Evolutionary conservation across 106 monocot species (phyloP).

Genomic region (Dioscorea alata): DNA sequence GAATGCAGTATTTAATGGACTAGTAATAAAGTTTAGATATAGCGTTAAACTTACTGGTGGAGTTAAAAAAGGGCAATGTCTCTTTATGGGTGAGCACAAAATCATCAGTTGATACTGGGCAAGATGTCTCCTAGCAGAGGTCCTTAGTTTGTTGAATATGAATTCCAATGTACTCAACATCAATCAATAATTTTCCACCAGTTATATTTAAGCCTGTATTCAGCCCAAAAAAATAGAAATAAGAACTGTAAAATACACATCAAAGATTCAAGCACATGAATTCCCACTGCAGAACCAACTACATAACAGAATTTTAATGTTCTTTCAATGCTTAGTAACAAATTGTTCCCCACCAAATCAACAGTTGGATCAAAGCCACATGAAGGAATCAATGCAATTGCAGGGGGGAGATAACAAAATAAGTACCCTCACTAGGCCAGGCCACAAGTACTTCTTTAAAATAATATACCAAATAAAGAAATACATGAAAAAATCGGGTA

Average conservation of each 20-base stretch:
- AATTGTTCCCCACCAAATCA: background rate
- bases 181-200: conserved; percentile 44
- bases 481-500: no score
- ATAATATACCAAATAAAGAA: no score
- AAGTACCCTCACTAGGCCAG: no score
- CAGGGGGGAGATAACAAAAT: background rate
- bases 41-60: conserved; percentile 37
- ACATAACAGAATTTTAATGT: background rate
- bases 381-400: background rate
- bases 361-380: background rate
- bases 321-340: background rate
- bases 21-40: background rate
- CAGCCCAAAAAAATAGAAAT: conserved; percentile 1
- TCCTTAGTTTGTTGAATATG: conserved; percentile 48
- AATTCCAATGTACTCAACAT: conserved; percentile 43
- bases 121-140: conserved; percentile 49
- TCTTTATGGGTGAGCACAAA: conserved; percentile 42
- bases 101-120: conserved; percentile 41
- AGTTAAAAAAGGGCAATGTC: conserved; percentile 34
- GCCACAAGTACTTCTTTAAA: no score
- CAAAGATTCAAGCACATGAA: background rate
- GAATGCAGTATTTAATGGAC: background rate
- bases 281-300: background rate
- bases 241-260: background rate
- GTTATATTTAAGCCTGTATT: conserved; percentile 27